Evolutionary conservation across 176 grass and related monocot genomes (phyloP).

Genomic region (Oryza rufipogon): DNA sequence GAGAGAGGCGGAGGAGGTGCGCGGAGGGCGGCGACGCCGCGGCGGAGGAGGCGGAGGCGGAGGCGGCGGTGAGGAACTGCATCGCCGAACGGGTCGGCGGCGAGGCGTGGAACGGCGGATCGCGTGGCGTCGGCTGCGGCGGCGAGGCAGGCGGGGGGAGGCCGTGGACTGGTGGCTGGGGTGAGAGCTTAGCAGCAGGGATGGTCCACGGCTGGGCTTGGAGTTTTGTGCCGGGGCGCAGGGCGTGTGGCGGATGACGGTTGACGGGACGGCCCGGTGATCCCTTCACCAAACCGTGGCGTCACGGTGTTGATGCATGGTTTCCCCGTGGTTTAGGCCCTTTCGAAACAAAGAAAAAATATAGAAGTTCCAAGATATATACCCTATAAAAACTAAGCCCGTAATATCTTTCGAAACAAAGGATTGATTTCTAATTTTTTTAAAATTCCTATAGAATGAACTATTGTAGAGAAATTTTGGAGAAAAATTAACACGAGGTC

Average conservation of each 20-base stretch:
- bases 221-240: conserved; percentile 17
- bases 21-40: conserved; percentile 16
- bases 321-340: too few relatives aligned
- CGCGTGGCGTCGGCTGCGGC: conserved; percentile 5
- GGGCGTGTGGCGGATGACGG: conserved; percentile 27
- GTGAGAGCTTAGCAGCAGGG: neutral
- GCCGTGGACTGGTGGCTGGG: conserved; percentile 5
- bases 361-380: too few relatives aligned
- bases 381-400: too few relatives aligned
- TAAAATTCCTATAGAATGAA: too few relatives aligned
- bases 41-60: conserved; percentile 18
- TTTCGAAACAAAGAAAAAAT: too few relatives aligned
- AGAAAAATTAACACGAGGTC: too few relatives aligned
- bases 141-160: neutral
- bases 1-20: conserved; percentile 35
- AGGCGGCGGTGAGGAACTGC: conserved; percentile 47
- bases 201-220: conserved; percentile 35
- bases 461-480: too few relatives aligned
- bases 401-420: too few relatives aligned
- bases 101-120: neutral
- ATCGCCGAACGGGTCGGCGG: conserved; percentile 4
- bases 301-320: neutral
- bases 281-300: neutral
- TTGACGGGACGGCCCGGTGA: neutral
- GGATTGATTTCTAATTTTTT: too few relatives aligned